A percentile compares a stretch with the other conserved stretches of the same genome.
Evolutionary conservation across 768 basidiomycete species (phyloP).

Genomic region (Mycena galericulata): DNA sequence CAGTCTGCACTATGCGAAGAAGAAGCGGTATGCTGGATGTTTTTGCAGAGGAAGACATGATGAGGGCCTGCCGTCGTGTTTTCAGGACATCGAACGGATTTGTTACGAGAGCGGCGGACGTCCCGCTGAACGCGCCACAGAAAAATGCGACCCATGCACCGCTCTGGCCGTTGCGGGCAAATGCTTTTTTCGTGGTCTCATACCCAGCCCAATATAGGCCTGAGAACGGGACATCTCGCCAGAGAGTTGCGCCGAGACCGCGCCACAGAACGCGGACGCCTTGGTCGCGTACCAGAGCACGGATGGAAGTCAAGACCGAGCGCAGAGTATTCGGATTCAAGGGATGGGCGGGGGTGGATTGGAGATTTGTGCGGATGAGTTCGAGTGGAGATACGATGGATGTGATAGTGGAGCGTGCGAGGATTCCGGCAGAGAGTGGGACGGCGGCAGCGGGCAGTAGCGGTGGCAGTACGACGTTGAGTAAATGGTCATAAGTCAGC

Average conservation of each 20-base stretch:
- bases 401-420: constrained; percentile 85
- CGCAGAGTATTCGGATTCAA: constrained; percentile 80
- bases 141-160: constrained; percentile 83
- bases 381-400: constrained; percentile 89
- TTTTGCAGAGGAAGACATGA: constrained; percentile 67
- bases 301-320: constrained; percentile 77
- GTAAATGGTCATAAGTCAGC: constrained; percentile 92
- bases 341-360: constrained; percentile 83
- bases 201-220: constrained; percentile 98
- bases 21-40: constrained; percentile 74
- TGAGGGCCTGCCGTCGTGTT: constrained; percentile 88
- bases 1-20: constrained; percentile 76
- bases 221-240: constrained; percentile 98
- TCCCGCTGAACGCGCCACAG: constrained; percentile 93
- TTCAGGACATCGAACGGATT: constrained; percentile 98
- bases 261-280: constrained; percentile 87
- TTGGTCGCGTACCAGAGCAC: constrained; percentile 65
- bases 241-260: constrained; percentile 91
- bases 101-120: constrained; percentile 86
- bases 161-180: constrained; percentile 63
- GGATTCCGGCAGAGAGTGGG: constrained; percentile 85
- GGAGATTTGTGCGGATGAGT: constrained; percentile 92
- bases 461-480: constrained; percentile 70
- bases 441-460: constrained; percentile 65
- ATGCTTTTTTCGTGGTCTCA: constrained; percentile 79